A percentile compares a stretch with the other conserved stretches of the same genome.
Evolutionary conservation across 352 stramenopile genomes (phyloP).

Genomic region (Poterioochromonas sp.): DNA sequence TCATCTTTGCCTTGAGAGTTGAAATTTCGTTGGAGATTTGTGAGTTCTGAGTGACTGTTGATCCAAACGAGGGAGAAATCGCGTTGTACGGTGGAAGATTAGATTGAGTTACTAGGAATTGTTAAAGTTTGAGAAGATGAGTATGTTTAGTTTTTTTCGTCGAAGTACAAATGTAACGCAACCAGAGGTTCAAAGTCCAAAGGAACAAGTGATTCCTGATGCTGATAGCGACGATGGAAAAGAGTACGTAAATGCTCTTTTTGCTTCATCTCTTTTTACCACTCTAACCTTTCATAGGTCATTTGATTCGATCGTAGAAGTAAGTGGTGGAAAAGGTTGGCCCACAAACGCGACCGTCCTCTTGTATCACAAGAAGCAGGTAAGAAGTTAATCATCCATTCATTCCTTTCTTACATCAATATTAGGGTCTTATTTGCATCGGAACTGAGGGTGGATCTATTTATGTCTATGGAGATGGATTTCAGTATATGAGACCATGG

Average conservation of each 20-base stretch:
- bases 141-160: conserved; percentile 2
- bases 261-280: not conserved
- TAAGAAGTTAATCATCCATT: conserved; percentile 3
- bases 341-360: not conserved
- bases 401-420: not conserved
- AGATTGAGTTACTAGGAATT: too few relatives aligned
- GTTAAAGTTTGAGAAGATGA: not conserved
- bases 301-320: not conserved
- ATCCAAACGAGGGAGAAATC: too few relatives aligned
- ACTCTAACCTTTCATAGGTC: not conserved
- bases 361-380: conserved; percentile 12
- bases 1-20: too few relatives aligned
- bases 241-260: not conserved
- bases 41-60: too few relatives aligned
- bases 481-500: conserved; percentile 18
- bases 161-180: not conserved
- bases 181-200: not conserved
- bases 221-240: not conserved
- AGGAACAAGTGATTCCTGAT: not conserved
- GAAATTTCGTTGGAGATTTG: too few relatives aligned
- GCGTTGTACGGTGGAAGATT: too few relatives aligned
- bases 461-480: conserved; percentile 29
- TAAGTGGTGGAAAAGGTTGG: conserved; percentile 29
- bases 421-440: conserved; percentile 20
- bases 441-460: conserved; percentile 30